phyloP scores from a whole-genome alignment of 768 basidiomycete species.

The Lentinula sp. region DNA sequence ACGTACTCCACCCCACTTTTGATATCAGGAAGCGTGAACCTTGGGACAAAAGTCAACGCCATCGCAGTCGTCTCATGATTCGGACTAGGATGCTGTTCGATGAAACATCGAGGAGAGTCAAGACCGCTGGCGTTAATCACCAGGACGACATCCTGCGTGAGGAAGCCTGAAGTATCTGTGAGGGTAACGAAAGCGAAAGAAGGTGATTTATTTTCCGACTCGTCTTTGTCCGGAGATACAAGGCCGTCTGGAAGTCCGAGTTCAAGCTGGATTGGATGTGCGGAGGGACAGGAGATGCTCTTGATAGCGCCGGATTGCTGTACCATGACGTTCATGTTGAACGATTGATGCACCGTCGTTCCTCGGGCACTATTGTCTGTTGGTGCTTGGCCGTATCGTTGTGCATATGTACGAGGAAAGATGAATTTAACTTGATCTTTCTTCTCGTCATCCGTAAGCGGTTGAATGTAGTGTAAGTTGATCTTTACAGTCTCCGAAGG shows the following conservation, averaged over 20 bases:
- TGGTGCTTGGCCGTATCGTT: neutral
- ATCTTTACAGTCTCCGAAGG: neutral
- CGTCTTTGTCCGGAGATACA: neutral
- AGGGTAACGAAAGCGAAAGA: neutral
- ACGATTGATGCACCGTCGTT: neutral
- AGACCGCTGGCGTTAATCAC: conserved; percentile 40
- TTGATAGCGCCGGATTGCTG: neutral
- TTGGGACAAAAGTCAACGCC: conserved; percentile 49
- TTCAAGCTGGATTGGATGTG: neutral
- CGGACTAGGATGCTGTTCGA: conserved; percentile 29
- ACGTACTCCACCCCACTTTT: conserved; percentile 45
- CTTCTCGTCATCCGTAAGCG: neutral
- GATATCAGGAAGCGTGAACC: conserved; percentile 35
- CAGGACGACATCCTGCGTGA: conserved; percentile 46
- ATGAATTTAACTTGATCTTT: neutral
- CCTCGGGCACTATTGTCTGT: neutral
- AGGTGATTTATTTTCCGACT: neutral
- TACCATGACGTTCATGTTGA: neutral
- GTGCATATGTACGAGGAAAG: neutral
- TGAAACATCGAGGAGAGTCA: conserved; percentile 52
- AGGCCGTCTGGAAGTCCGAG: neutral
- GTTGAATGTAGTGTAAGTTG: neutral
- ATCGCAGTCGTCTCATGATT: conserved; percentile 34
- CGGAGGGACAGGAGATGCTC: neutral
- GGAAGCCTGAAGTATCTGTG: conserved; percentile 18